Base-by-base conservation (phyloP, 164 flowering plant genomes). In the Protea cynaroides region DNA sequence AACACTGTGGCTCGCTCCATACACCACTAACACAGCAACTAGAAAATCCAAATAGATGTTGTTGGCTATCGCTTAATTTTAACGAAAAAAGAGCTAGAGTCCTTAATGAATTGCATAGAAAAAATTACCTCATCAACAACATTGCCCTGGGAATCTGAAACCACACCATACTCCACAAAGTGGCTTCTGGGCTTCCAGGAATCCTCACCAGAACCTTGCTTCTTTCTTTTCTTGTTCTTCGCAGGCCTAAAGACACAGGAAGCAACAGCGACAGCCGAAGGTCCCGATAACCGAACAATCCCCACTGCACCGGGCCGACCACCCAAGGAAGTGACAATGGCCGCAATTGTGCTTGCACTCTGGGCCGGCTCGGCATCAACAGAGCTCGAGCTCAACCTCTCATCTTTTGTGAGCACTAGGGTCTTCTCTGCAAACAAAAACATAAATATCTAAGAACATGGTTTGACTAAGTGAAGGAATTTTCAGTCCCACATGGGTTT, bases 261-360 rank as follows among this genome's bases (percentile, higher is more conserved):
- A 11, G 72, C 95, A 14, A 94, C 72, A 1, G 74, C 71, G 38
- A 91, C 92, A 5, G 99, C 92, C 0, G 80, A 68, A 9, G 99
- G 84, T 14, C 97, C 97, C 1, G 97, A 94, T 8, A 91, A 64
- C 14, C 97, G 73, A 18, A 94, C 92, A 61, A 94, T 88, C 38
- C 99, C 99, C 3, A 94, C 99, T 0, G 97, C 96, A 38, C 78
- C 89, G 1, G 93, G 86, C 3, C 83, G 85, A 34, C 95, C 96
- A 12, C 97, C 97, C 46, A 88, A 8, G 7, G 96, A 83, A 56
- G 99, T 94, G 4, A 94, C 96, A 65, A 94, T 89, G 49, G 99
- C 95, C 0, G 93, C 98, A 78, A 94, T 94, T 0, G 98, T 90
- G 69, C 72, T 81, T 17, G 78, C 54, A 46, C 24, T 44, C 63